phyloP scores from a whole-genome alignment of 495 filamentous ascomycete genomes.

The Trichoderma parareesei region DNA sequence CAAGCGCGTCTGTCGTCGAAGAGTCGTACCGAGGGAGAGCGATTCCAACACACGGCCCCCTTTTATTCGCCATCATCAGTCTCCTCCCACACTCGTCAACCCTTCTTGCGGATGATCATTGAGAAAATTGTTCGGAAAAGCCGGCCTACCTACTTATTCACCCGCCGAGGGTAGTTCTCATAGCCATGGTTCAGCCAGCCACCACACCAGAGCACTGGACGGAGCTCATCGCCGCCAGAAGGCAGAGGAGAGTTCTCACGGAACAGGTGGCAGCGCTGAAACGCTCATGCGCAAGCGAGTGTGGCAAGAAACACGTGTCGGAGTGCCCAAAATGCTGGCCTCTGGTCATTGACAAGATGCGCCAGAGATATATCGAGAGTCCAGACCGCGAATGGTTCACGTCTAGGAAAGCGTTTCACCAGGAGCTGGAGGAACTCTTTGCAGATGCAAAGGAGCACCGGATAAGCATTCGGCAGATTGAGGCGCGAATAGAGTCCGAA shows the following conservation, averaged over 20 bases:
- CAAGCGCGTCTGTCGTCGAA: background rate
- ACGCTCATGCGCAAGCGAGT: constrained; percentile 21
- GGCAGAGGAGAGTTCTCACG: constrained; percentile 21
- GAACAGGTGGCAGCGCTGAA: constrained; percentile 21
- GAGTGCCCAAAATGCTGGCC: constrained; percentile 32
- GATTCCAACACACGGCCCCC: background rate
- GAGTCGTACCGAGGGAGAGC: background rate
- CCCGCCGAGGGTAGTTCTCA: background rate
- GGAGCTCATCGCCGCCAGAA: constrained; percentile 25
- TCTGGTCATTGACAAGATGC: constrained; percentile 28
- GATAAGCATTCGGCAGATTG: constrained; percentile 28
- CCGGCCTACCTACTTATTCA: background rate
- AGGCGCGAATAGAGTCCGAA: constrained; percentile 33
- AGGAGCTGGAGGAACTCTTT: constrained; percentile 32
- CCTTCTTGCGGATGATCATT: too few species aligned
- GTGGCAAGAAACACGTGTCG: constrained; percentile 20
- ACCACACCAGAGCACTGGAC: constrained; percentile 22
- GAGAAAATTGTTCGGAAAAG: too few species aligned
- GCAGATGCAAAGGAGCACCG: constrained; percentile 29
- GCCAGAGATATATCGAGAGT: constrained; percentile 13
- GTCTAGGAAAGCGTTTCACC: constrained; percentile 28
- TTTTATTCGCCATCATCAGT: background rate
- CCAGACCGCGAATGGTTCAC: constrained; percentile 34
- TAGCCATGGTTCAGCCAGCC: constrained; percentile 8
- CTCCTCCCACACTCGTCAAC: too few species aligned